Evolutionary conservation across 1,284 basidiomycete genomes (phyloP), one percentile per base, ranked within the genome.

Genomic region (Moesziomyces parantarcticus): DNA sequence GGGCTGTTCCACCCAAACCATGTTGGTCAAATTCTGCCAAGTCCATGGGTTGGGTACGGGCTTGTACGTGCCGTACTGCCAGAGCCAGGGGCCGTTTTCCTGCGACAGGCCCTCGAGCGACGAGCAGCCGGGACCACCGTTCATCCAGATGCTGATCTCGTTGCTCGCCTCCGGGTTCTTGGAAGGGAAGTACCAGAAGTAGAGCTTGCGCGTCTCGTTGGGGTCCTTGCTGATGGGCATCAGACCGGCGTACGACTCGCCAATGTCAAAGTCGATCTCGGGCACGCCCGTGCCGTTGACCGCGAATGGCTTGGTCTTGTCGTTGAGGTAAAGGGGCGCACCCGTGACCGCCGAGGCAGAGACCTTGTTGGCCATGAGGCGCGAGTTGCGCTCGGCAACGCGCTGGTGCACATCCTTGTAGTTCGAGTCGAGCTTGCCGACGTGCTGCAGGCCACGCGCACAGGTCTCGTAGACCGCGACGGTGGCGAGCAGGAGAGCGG

Each of bases 171-270:
- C 90, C 76, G 89, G 85, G 10, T 89, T 89, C 7, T 90, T 90
- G 1, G 91, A 89, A 43, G 92, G 92, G 85, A 92, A 92, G 84
- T 92, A 90, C 92, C 92, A 93, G 85, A 93, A 93, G 86, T 91
- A 93, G 10, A 92, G 86, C 87, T 92, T 66, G 3, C 70, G 54
- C 4, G 45, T 53, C 40, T 79, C 72, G 34, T 75, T 44, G 7
- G 56, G 32, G 5, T 58, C 26, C 3, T 39, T 40, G 22, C 62
- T 64, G 59, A 81, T 73, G 4, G 78, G 79, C 41, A 81, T 22
- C 22, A 67, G 40, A 9, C 79, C 79, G 20, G 79, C 79, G 55
- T 77, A 81, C 13, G 74, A 75, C 26, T 73, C 64, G 16, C 63
- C 60, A 9, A 78, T 50, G 51, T 68, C 54, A 44, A 78, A 80